phyloP scores from a whole-genome alignment of 345 rosid species.

The Acer saccharum region DNA sequence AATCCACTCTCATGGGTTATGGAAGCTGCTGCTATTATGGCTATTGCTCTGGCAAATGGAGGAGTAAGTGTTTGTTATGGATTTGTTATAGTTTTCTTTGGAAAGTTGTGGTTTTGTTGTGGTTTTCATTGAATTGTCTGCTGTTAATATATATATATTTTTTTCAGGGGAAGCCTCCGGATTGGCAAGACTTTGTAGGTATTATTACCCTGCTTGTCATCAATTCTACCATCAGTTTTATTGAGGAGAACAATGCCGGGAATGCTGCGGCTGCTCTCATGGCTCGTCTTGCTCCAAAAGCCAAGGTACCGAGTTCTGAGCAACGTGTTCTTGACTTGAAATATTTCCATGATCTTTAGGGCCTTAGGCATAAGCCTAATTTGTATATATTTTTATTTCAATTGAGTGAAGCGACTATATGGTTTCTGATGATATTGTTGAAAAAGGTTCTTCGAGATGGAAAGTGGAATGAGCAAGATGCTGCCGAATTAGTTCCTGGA shows the following conservation, averaged over 20 bases:
- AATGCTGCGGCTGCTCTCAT: conserved; percentile 98
- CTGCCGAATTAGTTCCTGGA: conserved; percentile 88
- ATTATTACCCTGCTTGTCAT: conserved; percentile 85
- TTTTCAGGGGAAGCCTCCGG: conserved; percentile 90
- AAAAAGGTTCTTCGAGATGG: conserved; percentile 93
- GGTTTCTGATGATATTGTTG: conserved; percentile 14
- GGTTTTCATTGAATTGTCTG: conserved; percentile 1
- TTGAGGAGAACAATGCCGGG: conserved; percentile 97
- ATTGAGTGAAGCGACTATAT: not conserved
- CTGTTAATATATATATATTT: not conserved
- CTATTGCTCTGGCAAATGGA: conserved; percentile 99
- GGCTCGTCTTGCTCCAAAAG: conserved; percentile 97
- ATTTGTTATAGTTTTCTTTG: not conserved
- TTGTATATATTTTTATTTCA: not conserved
- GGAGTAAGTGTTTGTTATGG: conserved; percentile 61
- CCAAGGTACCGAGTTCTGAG: conserved; percentile 61
- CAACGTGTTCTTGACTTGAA: not conserved
- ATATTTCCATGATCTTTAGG: not conserved
- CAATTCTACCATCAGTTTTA: conserved; percentile 96
- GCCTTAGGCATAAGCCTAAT: not conserved
- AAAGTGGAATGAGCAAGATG: conserved; percentile 94
- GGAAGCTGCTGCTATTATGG: conserved; percentile 99
- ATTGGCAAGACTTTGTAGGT: conserved; percentile 98
- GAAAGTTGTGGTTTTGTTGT: not conserved
- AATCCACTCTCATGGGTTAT: conserved; percentile 99